Evolutionary conservation across 2,329 filamentous ascomycete genomes (phyloP), one percentile per base, ranked within the genome.

Genomic region (Colletotrichum tofieldiae): DNA sequence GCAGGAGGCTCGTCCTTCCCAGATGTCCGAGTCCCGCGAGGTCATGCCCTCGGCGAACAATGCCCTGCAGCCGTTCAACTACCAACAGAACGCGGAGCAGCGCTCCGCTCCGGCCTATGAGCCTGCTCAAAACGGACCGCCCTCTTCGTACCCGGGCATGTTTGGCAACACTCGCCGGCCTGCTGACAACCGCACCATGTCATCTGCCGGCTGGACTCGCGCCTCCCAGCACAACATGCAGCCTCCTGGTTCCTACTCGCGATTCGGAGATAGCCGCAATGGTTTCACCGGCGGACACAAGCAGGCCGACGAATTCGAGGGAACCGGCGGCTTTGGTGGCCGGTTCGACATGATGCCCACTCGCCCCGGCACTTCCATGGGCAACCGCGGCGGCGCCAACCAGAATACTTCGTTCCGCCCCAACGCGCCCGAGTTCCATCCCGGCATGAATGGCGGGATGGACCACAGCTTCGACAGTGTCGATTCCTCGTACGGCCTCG

Each of bases 361-460:
- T 49, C 73, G 73, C 16, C 67, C 72, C 51, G 47, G 61, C 29
- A 72, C 67, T 61, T 52, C 67, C 39, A 75, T 75, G 60, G 65
- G 65, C 23, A 56, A 74, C 20, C 71, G 61, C 18, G 32, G 39
- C 35, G 66, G 60, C 55, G 29, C 54, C 29, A 41, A 55, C 8
- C 58, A 67, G 45, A 58, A 71, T 14, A 4, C 68, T 74, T 35
- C 74, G 73, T 83, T 82, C 72, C 77, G 80, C 11, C 77, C 79
- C 43, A 79, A 76, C 43, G 80, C 78, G n/a, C 75, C 78, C 5
- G 81, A 82, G 65, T 80, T 81, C 35, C 80, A 78, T 35, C 80
- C 79, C 18, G 66, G 74, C 71, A 71, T 67, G 35, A 51, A 41
- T 23, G 71, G 56, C 26, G 11, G n/a, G n/a, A 61, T 52, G 26